Percentiles rank a stretch among this genome's conserved stretches.
These are phyloP conservation scores for Polytrichum commune DNA, from an alignment of 225 moss, liverwort and hornwort species.

Conservation along the genomic window DNA sequence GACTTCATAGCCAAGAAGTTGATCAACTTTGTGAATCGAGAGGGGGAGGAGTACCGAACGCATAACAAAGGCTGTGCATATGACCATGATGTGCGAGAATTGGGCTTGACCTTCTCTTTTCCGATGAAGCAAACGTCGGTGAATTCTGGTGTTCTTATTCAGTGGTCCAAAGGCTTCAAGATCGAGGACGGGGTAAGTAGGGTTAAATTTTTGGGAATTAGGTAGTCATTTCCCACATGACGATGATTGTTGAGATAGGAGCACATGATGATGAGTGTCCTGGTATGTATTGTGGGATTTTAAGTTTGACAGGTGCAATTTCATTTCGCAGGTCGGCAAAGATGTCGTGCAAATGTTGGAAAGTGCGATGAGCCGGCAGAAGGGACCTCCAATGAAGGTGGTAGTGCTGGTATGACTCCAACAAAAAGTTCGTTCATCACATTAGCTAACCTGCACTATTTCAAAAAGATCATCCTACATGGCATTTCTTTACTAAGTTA, in stretches of 20 bases:
- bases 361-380: constrained; percentile 28
- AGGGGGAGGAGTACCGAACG: constrained; percentile 49
- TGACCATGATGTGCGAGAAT: constrained; percentile 33
- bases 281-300: neutral
- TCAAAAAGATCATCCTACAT: too few relatives aligned
- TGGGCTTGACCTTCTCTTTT: constrained; percentile 78
- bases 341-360: constrained; percentile 32
- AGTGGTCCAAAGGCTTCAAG: constrained; percentile 80
- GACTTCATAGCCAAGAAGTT: constrained; percentile 71
- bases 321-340: constrained; percentile 22
- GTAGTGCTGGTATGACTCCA: constrained; percentile 27
- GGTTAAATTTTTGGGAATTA: neutral
- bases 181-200: constrained; percentile 58
- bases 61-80: neutral
- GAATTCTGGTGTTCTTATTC: constrained; percentile 63
- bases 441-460: too few relatives aligned
- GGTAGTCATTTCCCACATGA: too few relatives aligned
- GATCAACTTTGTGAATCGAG: constrained; percentile 50
- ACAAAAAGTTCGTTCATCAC: neutral
- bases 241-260: too few relatives aligned
- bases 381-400: constrained; percentile 22
- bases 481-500: too few relatives aligned
- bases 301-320: neutral
- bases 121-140: constrained; percentile 69
- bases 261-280: too few relatives aligned